These are phyloP conservation scores for Lecanosticta acicola DNA, from an alignment of 2,329 filamentous ascomycete species.

Conservation along the genomic window DNA sequence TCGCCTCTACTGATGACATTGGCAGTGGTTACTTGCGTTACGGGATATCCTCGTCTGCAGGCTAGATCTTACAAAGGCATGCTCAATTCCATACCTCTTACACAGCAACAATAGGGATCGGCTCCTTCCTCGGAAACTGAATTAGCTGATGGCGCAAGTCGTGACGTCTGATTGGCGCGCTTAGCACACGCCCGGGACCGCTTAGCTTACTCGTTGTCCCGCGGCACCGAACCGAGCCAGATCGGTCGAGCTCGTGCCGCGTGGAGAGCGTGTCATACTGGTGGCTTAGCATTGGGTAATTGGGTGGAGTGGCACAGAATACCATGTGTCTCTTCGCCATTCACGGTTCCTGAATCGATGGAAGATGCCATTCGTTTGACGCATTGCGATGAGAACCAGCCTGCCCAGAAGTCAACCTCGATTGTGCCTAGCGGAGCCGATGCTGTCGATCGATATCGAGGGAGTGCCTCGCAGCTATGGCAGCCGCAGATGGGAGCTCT, in stretches of 20 bases:
- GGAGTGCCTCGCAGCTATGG: constrained; percentile 1
- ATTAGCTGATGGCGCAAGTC: not conserved
- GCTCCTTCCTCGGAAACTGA: not conserved
- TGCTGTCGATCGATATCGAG: not conserved
- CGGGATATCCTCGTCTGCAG: too few species aligned
- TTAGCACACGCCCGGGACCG: not conserved
- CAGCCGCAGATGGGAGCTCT: not conserved
- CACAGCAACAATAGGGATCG: too few species aligned
- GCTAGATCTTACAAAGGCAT: too few species aligned
- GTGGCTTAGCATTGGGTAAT: not conserved
- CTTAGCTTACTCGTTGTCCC: not conserved
- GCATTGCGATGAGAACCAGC: too few species aligned
- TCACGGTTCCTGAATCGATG: too few species aligned
- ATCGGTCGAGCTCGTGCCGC: not conserved
- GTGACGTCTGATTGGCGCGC: not conserved
- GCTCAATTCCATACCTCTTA: too few species aligned
- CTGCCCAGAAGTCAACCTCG: too few species aligned
- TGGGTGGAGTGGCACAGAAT: not conserved
- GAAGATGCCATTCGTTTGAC: too few species aligned
- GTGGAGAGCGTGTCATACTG: too few species aligned
- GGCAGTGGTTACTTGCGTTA: too few species aligned
- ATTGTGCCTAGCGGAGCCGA: not conserved
- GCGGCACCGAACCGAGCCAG: not conserved
- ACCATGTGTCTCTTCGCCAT: too few species aligned
- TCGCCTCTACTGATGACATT: too few species aligned